Evolutionary conservation across 495 filamentous ascomycete genomes (phyloP).

Genomic region (Xylaria bambusicola): DNA sequence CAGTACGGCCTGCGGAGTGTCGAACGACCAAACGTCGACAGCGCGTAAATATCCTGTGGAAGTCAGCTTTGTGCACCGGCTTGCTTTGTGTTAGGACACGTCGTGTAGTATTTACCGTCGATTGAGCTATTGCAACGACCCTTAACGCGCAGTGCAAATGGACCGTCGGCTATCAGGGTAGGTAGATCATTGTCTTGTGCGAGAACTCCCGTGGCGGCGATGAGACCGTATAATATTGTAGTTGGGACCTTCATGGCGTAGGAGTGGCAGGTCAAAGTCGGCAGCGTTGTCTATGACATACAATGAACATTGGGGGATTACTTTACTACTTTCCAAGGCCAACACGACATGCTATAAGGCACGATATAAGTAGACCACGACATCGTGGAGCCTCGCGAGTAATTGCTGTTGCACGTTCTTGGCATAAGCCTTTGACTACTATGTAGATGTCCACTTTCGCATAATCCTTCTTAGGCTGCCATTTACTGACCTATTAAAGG

Average conservation of each 20-base stretch:
- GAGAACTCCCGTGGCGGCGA: constrained; percentile 1
- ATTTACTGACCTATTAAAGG: neutral
- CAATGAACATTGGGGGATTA: no score
- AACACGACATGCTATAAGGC: neutral
- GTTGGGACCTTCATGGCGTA: neutral
- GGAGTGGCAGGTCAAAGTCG: neutral
- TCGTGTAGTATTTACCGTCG: neutral
- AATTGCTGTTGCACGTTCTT: neutral
- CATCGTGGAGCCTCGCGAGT: neutral
- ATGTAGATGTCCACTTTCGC: neutral
- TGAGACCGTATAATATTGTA: neutral
- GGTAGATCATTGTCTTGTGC: constrained; percentile 3
- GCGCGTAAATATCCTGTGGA: neutral
- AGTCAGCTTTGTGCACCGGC: neutral
- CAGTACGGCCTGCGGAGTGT: neutral
- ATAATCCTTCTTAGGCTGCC: neutral
- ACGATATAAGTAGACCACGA: neutral
- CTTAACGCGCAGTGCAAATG: constrained; percentile 12
- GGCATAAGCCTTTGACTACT: neutral
- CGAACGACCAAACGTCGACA: neutral
- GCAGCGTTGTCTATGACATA: neutral
- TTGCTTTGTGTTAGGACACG: no score
- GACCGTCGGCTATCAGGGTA: constrained; percentile 2
- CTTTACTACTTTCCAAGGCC: neutral
- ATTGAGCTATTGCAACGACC: constrained; percentile 6